phyloP scores from a whole-genome alignment of 2,329 filamentous ascomycete genomes.

The Coccinonectria pachysandricola region DNA sequence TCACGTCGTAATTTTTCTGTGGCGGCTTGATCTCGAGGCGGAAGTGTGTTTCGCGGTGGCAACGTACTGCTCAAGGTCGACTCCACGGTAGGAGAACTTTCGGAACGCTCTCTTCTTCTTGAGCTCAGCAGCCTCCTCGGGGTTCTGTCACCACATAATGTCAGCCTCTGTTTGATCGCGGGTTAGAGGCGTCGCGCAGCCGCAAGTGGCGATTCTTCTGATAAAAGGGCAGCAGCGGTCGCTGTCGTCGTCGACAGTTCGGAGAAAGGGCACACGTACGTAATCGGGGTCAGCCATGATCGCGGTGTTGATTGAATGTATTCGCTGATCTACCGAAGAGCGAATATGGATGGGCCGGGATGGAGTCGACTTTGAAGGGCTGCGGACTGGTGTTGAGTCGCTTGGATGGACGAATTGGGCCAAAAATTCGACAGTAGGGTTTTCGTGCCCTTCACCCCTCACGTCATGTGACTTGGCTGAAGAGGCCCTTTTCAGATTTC shows the following conservation, averaged over 20 bases:
- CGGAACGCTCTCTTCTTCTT: conserved; percentile 99
- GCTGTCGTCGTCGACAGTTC: too few species aligned
- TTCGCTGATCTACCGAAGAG: conserved; percentile 36
- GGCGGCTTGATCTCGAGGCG: too few species aligned
- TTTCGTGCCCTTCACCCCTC: conserved; percentile 29
- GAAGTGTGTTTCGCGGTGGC: conserved; percentile 6
- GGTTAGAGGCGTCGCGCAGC: conserved; percentile 3
- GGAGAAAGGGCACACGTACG: too few species aligned
- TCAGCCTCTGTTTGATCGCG: conserved; percentile 4
- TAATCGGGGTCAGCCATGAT: conserved; percentile 80
- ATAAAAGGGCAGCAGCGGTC: conserved; percentile 14
- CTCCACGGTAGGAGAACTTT: conserved; percentile 99
- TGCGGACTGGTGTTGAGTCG: conserved; percentile 14
- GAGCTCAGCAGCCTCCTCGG: conserved; percentile 96
- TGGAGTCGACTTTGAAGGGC: conserved; percentile 24
- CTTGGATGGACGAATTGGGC: conserved; percentile 20
- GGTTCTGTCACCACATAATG: conserved; percentile 72
- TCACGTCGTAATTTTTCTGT: too few species aligned
- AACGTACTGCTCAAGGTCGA: conserved; percentile 98
- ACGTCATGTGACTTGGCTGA: conserved; percentile 22
- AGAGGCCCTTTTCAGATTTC: too few species aligned
- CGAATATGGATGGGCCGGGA: conserved; percentile 30
- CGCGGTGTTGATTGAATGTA: conserved; percentile 34
- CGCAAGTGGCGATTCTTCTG: conserved; percentile 13
- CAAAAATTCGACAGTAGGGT: conserved; percentile 30